Evolutionary conservation across 352 stramenopile species (phyloP), one percentile per base, ranked within the genome.

Genomic region (Peronospora farinosa): DNA sequence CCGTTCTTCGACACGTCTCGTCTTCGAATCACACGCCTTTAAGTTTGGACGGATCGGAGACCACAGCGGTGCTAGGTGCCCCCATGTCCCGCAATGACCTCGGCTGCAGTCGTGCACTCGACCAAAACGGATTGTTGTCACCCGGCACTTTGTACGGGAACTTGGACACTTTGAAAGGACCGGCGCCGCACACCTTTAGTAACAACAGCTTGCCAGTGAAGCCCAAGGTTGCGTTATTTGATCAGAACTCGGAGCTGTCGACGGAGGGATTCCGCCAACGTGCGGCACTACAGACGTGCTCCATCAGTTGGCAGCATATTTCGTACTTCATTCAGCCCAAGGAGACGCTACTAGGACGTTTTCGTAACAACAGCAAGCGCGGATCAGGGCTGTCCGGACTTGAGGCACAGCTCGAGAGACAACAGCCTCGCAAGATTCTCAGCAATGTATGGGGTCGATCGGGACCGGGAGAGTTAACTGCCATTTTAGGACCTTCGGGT

Each of bases 281-380:
- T 4, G 57, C 62, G n/a, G 62, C 57, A 5, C 19, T 64, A 9
- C 66, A 75, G 25, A 65, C 65, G 41, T 87, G 76, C 43, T 69
- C 61, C 13, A 69, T 87, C 43, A 85, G 73, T 65, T 87, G 76
- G 76, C 61, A 74, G 57, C 79, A 84, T 60, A 62, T 87, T 42
- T 74, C 69, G 40, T 85, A 72, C 56, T 70, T 68, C 11, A 70
- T 86, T 11, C 54, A 73, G n/a, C 57, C 62, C 8, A 63, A 63
- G 41, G 52, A 65, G 38, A 64, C 51, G 21, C 38, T 36, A 11
- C 23, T 51, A 7, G 31, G 28, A 27, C 51, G 54, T 32, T 42
- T 64, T 8, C 52, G 60, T 5, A 56, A 45, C 15, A 62, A 45
- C 38, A 63, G 50, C 43, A 69, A 69, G 38, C 62, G 62, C 6